Percentiles rank a stretch among this genome's conserved stretches.
Conservation (phyloP, 768 basidiomycete genomes). For the Panellus pusillus region DNA sequence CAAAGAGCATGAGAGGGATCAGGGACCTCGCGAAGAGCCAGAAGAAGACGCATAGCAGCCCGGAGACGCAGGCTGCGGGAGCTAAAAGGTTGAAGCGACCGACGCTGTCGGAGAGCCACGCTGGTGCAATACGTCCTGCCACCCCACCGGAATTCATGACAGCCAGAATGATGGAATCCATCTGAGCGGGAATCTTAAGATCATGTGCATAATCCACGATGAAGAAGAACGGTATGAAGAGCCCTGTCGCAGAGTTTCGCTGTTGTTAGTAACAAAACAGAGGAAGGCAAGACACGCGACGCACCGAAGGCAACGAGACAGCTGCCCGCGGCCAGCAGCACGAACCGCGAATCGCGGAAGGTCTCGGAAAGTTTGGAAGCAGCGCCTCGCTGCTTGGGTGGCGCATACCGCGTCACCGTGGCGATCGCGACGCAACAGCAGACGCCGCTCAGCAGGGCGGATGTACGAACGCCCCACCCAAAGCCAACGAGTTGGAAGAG, state of each 20-base stretch:
- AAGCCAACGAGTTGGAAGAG: slow-evolving; percentile 60
- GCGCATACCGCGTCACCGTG: slow-evolving; percentile 41
- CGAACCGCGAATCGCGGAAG: slow-evolving; percentile 51
- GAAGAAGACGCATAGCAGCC: slow-evolving; percentile 55
- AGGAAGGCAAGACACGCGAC: no score
- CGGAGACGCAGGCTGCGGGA: slow-evolving; percentile 62
- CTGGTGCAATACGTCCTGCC: slow-evolving; percentile 63
- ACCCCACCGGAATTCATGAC: slow-evolving; percentile 70
- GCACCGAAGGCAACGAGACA: slow-evolving; percentile 61
- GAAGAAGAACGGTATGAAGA: slow-evolving; percentile 74
- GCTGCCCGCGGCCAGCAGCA: slow-evolving; percentile 54
- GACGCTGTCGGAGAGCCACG: slow-evolving; percentile 61
- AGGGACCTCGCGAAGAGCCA: slow-evolving; percentile 53
- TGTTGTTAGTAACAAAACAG: no score
- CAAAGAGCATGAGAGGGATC: slow-evolving; percentile 47
- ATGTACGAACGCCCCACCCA: slow-evolving; percentile 61
- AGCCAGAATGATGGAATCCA: slow-evolving; percentile 58
- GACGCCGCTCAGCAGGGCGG: slow-evolving; percentile 46
- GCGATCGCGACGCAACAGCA: slow-evolving; percentile 48
- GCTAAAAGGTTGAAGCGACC: slow-evolving; percentile 69
- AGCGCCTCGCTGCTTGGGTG: slow-evolving; percentile 29
- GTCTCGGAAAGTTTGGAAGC: slow-evolving; percentile 31
- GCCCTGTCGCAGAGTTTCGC: no score
- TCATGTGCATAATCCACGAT: slow-evolving; percentile 59
- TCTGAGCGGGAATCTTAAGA: slow-evolving; percentile 36